Percentiles rank a stretch among this genome's conserved stretches.
phyloP scores from a whole-genome alignment of 768 basidiomycete genomes.

The Pisolithus orientalis region DNA sequence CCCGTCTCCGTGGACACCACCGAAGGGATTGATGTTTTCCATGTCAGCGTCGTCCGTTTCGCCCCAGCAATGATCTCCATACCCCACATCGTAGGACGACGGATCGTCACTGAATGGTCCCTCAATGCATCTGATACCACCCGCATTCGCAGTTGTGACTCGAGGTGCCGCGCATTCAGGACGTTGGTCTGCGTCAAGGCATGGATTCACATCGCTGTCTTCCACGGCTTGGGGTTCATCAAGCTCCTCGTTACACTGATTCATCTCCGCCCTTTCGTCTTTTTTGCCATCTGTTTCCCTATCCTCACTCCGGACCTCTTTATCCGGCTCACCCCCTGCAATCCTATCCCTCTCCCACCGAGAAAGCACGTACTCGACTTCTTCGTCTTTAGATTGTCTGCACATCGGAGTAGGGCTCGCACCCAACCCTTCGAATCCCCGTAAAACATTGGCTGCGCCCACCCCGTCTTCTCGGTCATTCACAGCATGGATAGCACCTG shows the following conservation, averaged over 20 bases:
- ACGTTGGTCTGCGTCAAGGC: too few species aligned
- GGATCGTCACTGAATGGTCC: background rate
- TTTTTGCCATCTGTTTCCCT: background rate
- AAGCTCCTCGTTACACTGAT: too few species aligned
- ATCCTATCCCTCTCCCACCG: constrained; percentile 16
- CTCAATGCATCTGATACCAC: background rate
- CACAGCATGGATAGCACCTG: constrained; percentile 15
- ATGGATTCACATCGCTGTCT: too few species aligned
- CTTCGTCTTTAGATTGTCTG: constrained; percentile 3
- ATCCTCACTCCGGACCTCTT: background rate
- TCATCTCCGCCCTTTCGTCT: background rate
- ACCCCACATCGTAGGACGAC: constrained; percentile 1
- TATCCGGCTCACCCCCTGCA: background rate
- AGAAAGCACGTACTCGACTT: constrained; percentile 19
- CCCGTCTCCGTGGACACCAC: background rate
- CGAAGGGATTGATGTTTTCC: constrained; percentile 15
- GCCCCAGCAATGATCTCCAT: constrained; percentile 5
- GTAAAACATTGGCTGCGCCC: background rate
- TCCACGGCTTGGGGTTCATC: too few species aligned
- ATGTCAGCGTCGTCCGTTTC: constrained; percentile 7
- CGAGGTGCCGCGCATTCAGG: too few species aligned
- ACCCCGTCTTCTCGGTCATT: background rate
- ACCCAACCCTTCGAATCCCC: too few species aligned
- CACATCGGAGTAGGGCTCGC: background rate
- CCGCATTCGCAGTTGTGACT: too few species aligned